Evolutionary conservation across 345 rosid genomes (phyloP).

Genomic region (Stellera chamaejasme): DNA sequence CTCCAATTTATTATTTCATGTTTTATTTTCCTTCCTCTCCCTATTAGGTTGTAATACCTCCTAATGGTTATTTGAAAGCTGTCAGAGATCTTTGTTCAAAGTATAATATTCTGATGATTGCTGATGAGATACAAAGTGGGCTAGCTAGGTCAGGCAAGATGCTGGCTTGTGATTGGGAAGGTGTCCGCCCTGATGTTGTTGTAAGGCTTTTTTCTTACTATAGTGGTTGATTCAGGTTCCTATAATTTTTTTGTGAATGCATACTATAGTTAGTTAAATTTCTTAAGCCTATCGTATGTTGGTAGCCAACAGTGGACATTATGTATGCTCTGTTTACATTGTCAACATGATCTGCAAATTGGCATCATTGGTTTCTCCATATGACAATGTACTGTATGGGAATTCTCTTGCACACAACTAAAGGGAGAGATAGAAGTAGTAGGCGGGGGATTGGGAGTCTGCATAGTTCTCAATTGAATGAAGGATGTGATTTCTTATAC

Average conservation of each 20-base stretch:
- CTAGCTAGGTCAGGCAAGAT: slow-evolving; percentile 78
- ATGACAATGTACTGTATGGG: neutral
- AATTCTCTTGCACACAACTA: neutral
- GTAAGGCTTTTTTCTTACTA: slow-evolving; percentile 31
- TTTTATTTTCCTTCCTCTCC: neutral
- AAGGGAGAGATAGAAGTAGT: too few species aligned
- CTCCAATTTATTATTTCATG: slow-evolving; percentile 3
- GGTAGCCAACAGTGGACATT: too few species aligned
- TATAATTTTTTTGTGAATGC: neutral
- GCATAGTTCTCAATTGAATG: too few species aligned
- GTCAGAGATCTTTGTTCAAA: slow-evolving; percentile 83
- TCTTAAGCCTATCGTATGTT: too few species aligned
- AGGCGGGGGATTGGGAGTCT: too few species aligned
- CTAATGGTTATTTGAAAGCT: slow-evolving; percentile 68
- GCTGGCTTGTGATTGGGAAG: slow-evolving; percentile 98
- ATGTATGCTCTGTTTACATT: too few species aligned
- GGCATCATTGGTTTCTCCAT: too few species aligned
- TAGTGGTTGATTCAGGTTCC: slow-evolving; percentile 1
- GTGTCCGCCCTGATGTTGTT: slow-evolving; percentile 80
- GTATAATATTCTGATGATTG: slow-evolving; percentile 81
- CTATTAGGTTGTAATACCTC: slow-evolving; percentile 72
- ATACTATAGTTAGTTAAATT: too few species aligned
- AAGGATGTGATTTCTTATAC: too few species aligned
- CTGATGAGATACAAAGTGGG: slow-evolving; percentile 96
- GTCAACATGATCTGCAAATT: too few species aligned